Percentiles rank a stretch among this genome's conserved stretches.
Conservation (phyloP, 495 filamentous ascomycete genomes). For the Penicillium waksmanii region DNA sequence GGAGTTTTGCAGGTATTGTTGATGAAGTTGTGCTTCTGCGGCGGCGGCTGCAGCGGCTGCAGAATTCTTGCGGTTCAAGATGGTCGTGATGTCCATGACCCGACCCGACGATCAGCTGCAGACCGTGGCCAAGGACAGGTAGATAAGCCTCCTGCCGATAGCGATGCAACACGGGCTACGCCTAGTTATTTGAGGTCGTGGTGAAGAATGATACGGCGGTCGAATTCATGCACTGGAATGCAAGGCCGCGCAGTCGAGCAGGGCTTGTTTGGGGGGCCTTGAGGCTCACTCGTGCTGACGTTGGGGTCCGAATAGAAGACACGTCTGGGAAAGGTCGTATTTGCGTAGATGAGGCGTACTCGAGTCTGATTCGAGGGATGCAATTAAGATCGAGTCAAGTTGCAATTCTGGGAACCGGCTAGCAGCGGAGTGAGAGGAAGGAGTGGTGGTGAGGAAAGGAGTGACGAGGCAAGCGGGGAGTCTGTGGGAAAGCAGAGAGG, state of each 20-base stretch:
- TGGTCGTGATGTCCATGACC: constrained; percentile 73
- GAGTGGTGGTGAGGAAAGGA: no score
- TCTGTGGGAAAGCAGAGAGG: not conserved
- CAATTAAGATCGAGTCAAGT: constrained; percentile 1
- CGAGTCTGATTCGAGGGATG: constrained; percentile 9
- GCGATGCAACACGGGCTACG: constrained; percentile 4
- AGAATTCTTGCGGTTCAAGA: constrained; percentile 67
- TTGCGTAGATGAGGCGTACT: not conserved
- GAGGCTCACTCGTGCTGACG: constrained; percentile 2
- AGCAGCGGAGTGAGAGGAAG: constrained; percentile 17
- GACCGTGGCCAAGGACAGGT: constrained; percentile 42
- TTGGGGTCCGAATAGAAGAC: constrained; percentile 3
- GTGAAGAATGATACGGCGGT: constrained; percentile 12
- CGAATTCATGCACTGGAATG: constrained; percentile 26
- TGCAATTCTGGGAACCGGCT: constrained; percentile 15
- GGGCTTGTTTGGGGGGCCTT: constrained; percentile 5
- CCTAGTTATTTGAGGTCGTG: constrained; percentile 7
- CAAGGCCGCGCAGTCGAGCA: constrained; percentile 11
- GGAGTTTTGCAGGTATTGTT: constrained; percentile 58
- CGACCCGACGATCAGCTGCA: constrained; percentile 40
- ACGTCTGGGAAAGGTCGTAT: not conserved
- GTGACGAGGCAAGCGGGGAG: not conserved
- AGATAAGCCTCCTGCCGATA: constrained; percentile 22
- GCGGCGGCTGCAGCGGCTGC: constrained; percentile 46
- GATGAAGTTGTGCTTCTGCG: constrained; percentile 54